Conservation (phyloP, 305 asterid species). For the Solanum hybrid region DNA sequence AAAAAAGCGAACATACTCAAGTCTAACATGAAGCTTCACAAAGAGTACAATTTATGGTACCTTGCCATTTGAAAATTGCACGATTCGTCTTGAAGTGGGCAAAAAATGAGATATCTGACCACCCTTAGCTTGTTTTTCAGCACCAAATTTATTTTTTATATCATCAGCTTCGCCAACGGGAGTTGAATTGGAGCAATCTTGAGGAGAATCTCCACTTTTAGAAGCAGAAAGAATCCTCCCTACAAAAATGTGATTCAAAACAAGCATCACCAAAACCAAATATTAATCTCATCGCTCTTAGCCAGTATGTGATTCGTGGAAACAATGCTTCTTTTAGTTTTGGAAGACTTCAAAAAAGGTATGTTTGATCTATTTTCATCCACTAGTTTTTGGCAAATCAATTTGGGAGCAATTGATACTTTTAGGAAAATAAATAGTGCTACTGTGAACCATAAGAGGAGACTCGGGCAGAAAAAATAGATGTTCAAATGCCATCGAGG, state of each 20-base stretch:
- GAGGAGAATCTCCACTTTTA: slow-evolving; percentile 24
- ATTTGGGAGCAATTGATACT: background rate
- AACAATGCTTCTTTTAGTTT: background rate
- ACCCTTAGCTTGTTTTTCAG: slow-evolving; percentile 27
- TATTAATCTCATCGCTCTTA: background rate
- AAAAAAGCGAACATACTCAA: background rate
- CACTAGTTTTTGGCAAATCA: background rate
- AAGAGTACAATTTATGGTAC: slow-evolving; percentile 23
- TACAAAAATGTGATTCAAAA: slow-evolving; percentile 17
- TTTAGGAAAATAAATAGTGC: background rate
- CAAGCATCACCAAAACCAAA: background rate
- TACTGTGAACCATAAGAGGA: background rate
- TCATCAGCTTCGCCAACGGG: slow-evolving; percentile 21
- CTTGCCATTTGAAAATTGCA: slow-evolving; percentile 90
- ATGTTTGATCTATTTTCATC: background rate
- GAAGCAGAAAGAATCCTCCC: slow-evolving; percentile 75
- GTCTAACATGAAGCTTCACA: background rate
- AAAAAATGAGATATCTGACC: slow-evolving; percentile 66
- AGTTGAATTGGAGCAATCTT: slow-evolving; percentile 22
- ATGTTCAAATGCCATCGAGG: background rate
- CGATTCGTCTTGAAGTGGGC: slow-evolving; percentile 91
- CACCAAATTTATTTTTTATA: slow-evolving; percentile 14
- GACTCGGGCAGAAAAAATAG: background rate
- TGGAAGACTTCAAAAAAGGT: background rate
- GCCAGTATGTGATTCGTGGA: background rate